Percentiles rank a stretch among this genome's conserved stretches.
Conservation (phyloP, 257 asterid species). For the Solanum ahanhuiri region DNA sequence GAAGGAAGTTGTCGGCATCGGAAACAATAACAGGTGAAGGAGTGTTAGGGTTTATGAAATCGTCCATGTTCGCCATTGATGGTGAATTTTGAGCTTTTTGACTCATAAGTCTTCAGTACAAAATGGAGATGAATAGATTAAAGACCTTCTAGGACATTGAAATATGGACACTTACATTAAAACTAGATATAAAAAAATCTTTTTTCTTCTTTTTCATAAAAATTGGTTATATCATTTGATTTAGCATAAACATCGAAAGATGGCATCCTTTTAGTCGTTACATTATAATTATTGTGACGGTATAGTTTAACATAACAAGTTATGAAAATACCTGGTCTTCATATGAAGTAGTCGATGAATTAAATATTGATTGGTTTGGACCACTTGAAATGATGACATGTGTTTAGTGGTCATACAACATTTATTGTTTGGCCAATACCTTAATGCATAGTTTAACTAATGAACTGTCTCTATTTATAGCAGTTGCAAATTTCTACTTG, state of each 20-base stretch:
- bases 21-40: conserved; percentile 49
- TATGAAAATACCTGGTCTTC: neutral
- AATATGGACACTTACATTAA: neutral
- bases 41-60: conserved; percentile 39
- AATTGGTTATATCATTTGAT: neutral
- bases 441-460: neutral
- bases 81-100: neutral
- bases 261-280: too few relatives aligned
- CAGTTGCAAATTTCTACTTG: neutral
- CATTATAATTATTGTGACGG: neutral
- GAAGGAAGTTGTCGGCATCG: conserved; percentile 45
- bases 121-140: neutral
- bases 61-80: conserved; percentile 32
- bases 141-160: neutral
- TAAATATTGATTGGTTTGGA: neutral
- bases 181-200: neutral
- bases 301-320: neutral
- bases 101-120: neutral
- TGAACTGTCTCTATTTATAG: neutral
- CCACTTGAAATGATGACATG: neutral
- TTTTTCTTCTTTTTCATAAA: neutral
- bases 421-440: neutral
- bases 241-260: neutral
- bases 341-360: neutral
- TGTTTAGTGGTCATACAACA: neutral